Evolutionary conservation across 129 eudicot genomes (phyloP), one percentile per base, ranked within the genome.

Genomic region (Helichrysum umbraculigerum): DNA sequence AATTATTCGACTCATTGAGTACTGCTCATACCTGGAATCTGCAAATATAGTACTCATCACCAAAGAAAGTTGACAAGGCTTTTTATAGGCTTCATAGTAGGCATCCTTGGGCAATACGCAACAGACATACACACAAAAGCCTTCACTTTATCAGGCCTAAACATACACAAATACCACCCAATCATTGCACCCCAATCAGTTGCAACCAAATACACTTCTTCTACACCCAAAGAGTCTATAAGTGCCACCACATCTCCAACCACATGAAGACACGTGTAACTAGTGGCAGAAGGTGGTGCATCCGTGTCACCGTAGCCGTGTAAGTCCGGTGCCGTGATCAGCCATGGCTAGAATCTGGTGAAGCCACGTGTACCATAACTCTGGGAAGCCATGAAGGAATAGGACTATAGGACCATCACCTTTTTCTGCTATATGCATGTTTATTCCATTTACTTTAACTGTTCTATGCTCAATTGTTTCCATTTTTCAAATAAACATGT

Each of bases 291-390:
- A 3, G 95, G 89, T 22, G 91, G 85, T 7, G 88, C 96, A 5
- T 89, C 79, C 65, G 91, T 91, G 80, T 84, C 97, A 0, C 97
- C 97, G 73, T 76, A 91, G 34, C 96, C 97, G 4, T 92, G 85
- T 69, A 91, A 78, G 76, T 91, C 97, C 47, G 97, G 97, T 9
- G 97, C 97, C 97, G 16, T 71, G 86, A 54, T 80, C 84, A 20
- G 97, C 87, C 62, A 89, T n/a, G 79, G 76, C 78, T 7, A 70
- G 39, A 58, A 91, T 88, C 37, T 91, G 97, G 84, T 91, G 90
- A 79, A 94, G 91, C 97, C 97, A 91, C 0, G 92, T 68, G 90
- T 91, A 91, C 97, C 97, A 91, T 22, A 91, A 87, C 76, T 91
- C 92, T 0, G 97, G 96, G 83, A 88, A 91, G 39, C 96, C 96